Conservation (phyloP, 768 basidiomycete species). For the Lactarius hengduanensis region DNA sequence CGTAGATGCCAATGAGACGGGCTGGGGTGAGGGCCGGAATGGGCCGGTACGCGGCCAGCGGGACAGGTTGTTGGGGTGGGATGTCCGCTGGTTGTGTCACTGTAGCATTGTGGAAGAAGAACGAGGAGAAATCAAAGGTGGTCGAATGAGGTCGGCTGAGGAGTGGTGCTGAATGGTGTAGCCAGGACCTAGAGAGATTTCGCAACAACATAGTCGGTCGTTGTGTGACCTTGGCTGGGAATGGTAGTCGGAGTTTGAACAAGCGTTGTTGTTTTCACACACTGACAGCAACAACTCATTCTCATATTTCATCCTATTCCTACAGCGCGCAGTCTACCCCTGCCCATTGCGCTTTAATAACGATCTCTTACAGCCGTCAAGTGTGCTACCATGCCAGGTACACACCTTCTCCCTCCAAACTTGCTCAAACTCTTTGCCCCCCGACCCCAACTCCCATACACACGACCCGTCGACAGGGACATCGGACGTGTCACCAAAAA, state of each 20-base stretch:
- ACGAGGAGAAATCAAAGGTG: slow-evolving; percentile 21
- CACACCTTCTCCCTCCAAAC: slow-evolving; percentile 91
- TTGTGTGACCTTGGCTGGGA: not conserved
- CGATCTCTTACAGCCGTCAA: not conserved
- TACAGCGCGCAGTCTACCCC: slow-evolving; percentile 12
- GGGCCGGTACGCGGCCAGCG: slow-evolving; percentile 29
- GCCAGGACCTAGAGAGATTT: slow-evolving; percentile 13
- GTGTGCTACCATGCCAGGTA: slow-evolving; percentile 52
- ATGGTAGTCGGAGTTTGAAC: slow-evolving; percentile 10
- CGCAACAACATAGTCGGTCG: not conserved
- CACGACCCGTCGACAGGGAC: slow-evolving; percentile 82
- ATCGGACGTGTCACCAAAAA: slow-evolving; percentile 71
- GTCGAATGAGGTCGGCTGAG: slow-evolving; percentile 13
- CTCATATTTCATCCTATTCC: slow-evolving; percentile 3
- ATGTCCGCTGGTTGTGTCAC: not conserved
- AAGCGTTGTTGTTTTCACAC: too few species aligned
- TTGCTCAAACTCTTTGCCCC: slow-evolving; percentile 96
- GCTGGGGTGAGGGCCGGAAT: slow-evolving; percentile 44
- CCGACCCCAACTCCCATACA: slow-evolving; percentile 83
- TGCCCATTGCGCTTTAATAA: slow-evolving; percentile 15
- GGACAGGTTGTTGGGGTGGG: slow-evolving; percentile 22
- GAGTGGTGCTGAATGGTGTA: slow-evolving; percentile 21
- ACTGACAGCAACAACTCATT: not conserved
- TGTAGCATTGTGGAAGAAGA: slow-evolving; percentile 20
- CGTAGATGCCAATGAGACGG: slow-evolving; percentile 64